phyloP scores from a whole-genome alignment of 148 eudicot genomes.

The Vaccinium corymbosum region DNA sequence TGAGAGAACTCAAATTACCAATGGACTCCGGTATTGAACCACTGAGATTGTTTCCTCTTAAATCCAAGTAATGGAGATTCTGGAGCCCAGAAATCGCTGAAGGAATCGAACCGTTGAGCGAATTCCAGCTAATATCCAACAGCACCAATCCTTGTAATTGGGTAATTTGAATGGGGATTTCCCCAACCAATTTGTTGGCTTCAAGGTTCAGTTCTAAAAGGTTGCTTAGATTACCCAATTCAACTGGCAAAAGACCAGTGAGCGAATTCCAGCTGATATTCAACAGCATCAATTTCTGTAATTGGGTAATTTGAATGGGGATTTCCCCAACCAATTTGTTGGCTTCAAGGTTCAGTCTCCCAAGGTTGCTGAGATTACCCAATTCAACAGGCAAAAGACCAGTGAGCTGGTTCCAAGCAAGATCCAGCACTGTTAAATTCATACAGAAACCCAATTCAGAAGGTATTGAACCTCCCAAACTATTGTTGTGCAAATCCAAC shows the following conservation, averaged over 20 bases:
- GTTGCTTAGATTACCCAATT: too few relatives aligned
- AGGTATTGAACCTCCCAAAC: conserved; percentile 55
- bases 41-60: too few relatives aligned
- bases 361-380: conserved; percentile 42
- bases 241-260: too few relatives aligned
- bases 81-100: conserved; percentile 42
- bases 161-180: too few relatives aligned
- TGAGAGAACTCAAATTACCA: too few relatives aligned
- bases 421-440: conserved; percentile 39
- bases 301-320: conserved; percentile 41
- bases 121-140: too few relatives aligned
- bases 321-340: conserved; percentile 51
- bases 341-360: conserved; percentile 42
- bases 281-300: background rate
- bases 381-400: conserved; percentile 49
- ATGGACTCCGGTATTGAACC: too few relatives aligned
- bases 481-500: conserved; percentile 61
- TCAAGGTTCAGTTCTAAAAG: too few relatives aligned
- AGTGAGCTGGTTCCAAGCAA: conserved; percentile 43
- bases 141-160: too few relatives aligned
- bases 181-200: too few relatives aligned
- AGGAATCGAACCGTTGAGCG: conserved; percentile 59
- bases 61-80: conserved; percentile 44
- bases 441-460: conserved; percentile 44
- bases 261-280: conserved; percentile 23